Evolutionary conservation across 805 yeast genomes (phyloP), one percentile per base, ranked within the genome.

Genomic region (Ogataea minuta): DNA sequence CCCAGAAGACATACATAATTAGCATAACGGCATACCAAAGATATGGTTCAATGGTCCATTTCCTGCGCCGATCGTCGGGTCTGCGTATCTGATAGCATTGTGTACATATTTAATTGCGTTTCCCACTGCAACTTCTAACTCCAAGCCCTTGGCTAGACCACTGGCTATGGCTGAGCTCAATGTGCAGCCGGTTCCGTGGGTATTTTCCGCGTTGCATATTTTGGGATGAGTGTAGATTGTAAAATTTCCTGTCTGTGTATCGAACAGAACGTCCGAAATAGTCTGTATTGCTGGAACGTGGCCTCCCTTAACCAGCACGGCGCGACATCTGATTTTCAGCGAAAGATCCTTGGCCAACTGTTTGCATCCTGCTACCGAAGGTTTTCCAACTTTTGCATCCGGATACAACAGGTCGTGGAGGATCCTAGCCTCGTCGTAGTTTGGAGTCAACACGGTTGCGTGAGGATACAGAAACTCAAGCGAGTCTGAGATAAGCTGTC

Each of bases 101-200:
- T 81, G 89, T 9, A 87, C 80, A 53, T 77, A 87, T 44, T 73
- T 72, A 31, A 84, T 75, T 0, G 81, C 77, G 14, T 70, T 62
- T 7, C 70, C 68, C 7, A 84, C 74, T 0, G 95, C 70, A 3
- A 65, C 64, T 2, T 52, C 48, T 9, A 84, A 50, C 0, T 62
- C 23, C 29, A 56, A 43, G 0, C 81, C 81, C 25, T 67, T 67
- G 3, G 93, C 90, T 13, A 86, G 51, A 45, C 83, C 78, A 2
- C 90, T 77, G 1, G 91, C 79, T 44, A 88, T 81, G 1, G 95
- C 72, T 1, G 95, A 81, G 0, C 91, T 77, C 31, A 87, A 66
- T 0, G 95, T 84, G 60, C 95, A 87, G 1, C 95, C 95, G 2
- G 95, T 86, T 9, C 96, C 96, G 58, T 87, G 95, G 1, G 85